These are phyloP conservation scores for Schwanniomyces polymorphus DNA, from an alignment of 805 yeast genomes.

Conservation along the genomic window DNA sequence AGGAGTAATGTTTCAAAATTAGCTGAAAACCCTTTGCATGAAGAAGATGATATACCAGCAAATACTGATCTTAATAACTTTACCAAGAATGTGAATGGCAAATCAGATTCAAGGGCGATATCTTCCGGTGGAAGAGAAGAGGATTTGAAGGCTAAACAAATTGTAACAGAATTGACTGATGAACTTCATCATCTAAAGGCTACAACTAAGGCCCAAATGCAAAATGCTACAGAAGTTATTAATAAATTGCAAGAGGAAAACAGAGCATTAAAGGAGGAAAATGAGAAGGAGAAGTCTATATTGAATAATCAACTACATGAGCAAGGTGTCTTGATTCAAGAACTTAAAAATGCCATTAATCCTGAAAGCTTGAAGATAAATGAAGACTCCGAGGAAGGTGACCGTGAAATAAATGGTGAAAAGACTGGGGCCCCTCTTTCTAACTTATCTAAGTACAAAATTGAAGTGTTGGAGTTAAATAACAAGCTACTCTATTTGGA, in stretches of 20 bases:
- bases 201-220: constrained; percentile 48
- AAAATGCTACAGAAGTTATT: constrained; percentile 57
- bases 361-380: constrained; percentile 23
- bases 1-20: not conserved
- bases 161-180: constrained; percentile 30
- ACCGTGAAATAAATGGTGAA: constrained; percentile 2
- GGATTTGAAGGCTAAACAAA: constrained; percentile 27
- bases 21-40: not conserved
- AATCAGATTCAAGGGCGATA: not conserved
- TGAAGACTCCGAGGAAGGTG: constrained; percentile 7
- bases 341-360: constrained; percentile 26
- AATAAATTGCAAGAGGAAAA: constrained; percentile 43
- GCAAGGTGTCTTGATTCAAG: constrained; percentile 29
- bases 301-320: constrained; percentile 24
- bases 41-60: not conserved
- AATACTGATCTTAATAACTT: not conserved
- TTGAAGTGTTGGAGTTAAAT: constrained; percentile 44
- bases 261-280: constrained; percentile 10
- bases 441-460: constrained; percentile 38
- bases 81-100: not conserved
- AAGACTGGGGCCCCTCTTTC: constrained; percentile 16
- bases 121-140: constrained; percentile 11
- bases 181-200: constrained; percentile 32
- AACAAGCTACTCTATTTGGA: constrained; percentile 45
- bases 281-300: constrained; percentile 9